phyloP scores from a whole-genome alignment of 768 basidiomycete genomes.

The Collybiopsis confluens region DNA sequence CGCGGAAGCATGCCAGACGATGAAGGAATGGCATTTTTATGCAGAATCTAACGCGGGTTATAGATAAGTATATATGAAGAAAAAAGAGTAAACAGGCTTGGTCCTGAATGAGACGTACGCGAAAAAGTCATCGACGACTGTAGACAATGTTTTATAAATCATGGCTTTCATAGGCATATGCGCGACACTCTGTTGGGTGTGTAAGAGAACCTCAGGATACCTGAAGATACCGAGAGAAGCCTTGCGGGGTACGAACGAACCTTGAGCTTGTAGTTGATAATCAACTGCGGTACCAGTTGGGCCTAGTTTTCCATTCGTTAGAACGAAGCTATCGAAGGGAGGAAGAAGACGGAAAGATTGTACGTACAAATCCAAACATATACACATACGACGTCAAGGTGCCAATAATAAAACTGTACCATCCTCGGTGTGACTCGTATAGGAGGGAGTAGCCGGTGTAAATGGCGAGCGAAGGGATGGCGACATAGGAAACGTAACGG shows the following conservation, averaged over 20 bases:
- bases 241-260: no score
- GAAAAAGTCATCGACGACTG: constrained; percentile 89
- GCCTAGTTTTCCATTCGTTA: no score
- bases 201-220: no score
- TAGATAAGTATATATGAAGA: no score
- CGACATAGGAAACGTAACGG: constrained; percentile 88
- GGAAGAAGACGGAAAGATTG: not conserved
- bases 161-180: constrained; percentile 99
- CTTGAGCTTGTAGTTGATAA: constrained; percentile 98
- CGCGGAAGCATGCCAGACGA: constrained; percentile 85
- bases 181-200: constrained; percentile 88
- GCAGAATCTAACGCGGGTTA: no score
- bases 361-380: constrained; percentile 96
- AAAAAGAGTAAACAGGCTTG: constrained; percentile 8
- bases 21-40: constrained; percentile 97
- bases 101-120: constrained; percentile 72
- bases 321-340: no score
- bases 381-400: constrained; percentile 92
- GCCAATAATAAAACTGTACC: constrained; percentile 95
- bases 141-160: constrained; percentile 91
- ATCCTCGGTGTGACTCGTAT: constrained; percentile 83
- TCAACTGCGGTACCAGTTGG: constrained; percentile 81
- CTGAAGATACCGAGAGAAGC: no score
- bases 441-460: constrained; percentile 80
- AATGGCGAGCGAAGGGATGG: constrained; percentile 72